phyloP scores from a whole-genome alignment of 78 protist genomes.

The Dictyostelium firmibasis region DNA sequence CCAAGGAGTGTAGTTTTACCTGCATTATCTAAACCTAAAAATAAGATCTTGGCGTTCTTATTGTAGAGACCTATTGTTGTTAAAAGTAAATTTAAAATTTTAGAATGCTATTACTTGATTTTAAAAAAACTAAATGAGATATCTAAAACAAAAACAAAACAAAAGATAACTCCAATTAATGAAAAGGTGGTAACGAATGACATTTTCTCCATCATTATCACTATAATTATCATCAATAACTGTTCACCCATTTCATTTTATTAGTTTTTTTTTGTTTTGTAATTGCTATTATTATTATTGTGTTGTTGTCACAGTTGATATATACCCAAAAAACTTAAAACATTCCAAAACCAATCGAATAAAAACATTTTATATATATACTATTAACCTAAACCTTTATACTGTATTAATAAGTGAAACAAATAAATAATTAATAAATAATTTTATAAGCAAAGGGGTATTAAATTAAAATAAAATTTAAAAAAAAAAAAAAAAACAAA shows the following conservation, averaged over 20 bases:
- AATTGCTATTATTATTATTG: background rate
- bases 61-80: constrained; percentile 89
- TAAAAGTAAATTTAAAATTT: background rate
- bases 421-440: background rate
- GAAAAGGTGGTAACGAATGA: background rate
- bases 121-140: background rate
- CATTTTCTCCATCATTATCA: background rate
- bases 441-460: background rate
- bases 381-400: background rate
- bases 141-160: too few relatives aligned
- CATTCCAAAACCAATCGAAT: constrained; percentile 79
- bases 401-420: background rate
- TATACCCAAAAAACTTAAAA: constrained; percentile 67
- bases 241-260: background rate
- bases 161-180: background rate
- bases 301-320: background rate
- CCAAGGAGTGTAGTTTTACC: constrained; percentile 99
- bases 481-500: background rate
- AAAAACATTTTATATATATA: constrained; percentile 45
- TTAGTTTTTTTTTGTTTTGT: too few relatives aligned
- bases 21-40: constrained; percentile 99
- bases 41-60: constrained; percentile 98
- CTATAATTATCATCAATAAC: background rate
- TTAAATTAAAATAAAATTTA: background rate
- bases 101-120: background rate